A percentile compares a stretch with the other conserved stretches of the same genome.
These are phyloP conservation scores for Podila epicladia DNA, from an alignment of 192 early-diverging fungal genomes.

Conservation along the genomic window DNA sequence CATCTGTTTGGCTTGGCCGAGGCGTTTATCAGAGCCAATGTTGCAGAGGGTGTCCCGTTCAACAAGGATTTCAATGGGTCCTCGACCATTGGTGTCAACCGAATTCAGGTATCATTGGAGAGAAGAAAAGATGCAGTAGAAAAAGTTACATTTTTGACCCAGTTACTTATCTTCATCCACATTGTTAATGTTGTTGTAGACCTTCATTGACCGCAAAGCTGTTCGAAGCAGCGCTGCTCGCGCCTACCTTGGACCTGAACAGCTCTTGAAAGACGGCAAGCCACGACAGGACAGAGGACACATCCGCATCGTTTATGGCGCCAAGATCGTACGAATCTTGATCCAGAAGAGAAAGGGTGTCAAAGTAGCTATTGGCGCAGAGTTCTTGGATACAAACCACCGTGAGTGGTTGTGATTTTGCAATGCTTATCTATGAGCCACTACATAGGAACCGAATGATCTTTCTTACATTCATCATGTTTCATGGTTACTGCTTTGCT, in stretches of 20 bases:
- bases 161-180: background rate
- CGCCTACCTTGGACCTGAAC: conserved; percentile 22
- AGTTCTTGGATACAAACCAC: conserved; percentile 36
- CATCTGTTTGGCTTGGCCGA: conserved; percentile 10
- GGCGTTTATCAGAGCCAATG: conserved; percentile 21
- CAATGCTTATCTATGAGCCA: background rate
- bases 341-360: conserved; percentile 19
- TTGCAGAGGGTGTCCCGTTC: conserved; percentile 27
- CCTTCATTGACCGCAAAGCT: conserved; percentile 30
- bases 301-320: conserved; percentile 36
- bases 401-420: background rate
- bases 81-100: conserved; percentile 26
- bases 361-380: conserved; percentile 37
- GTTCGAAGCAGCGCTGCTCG: conserved; percentile 40
- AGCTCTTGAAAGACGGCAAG: conserved; percentile 16
- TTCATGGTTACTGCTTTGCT: background rate
- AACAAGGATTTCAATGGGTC: conserved; percentile 41
- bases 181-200: background rate
- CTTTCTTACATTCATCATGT: background rate
- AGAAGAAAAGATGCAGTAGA: background rate
- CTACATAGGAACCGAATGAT: background rate
- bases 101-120: conserved; percentile 8
- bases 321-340: conserved; percentile 28
- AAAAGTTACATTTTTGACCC: background rate
- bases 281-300: conserved; percentile 11